Conservation (phyloP, 2,329 filamentous ascomycete species). For the Geoglossum cookeanum region DNA sequence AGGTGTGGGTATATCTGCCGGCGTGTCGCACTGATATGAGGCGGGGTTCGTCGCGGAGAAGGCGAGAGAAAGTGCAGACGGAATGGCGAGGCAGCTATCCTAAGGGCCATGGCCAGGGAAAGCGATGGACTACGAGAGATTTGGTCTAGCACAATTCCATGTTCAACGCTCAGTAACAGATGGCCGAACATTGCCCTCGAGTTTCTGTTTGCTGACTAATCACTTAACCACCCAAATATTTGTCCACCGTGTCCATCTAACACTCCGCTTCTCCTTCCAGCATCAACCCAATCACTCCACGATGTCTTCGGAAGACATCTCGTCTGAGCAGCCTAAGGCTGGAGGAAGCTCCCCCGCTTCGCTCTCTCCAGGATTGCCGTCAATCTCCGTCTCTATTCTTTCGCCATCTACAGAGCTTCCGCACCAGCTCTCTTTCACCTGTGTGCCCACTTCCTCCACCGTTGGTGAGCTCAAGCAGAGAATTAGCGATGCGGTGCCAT, state of each 20-base stretch:
- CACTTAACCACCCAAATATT: neutral
- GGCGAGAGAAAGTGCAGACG: neutral
- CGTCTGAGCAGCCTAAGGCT: neutral
- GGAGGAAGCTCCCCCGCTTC: neutral
- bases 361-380: neutral
- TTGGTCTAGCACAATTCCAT: neutral
- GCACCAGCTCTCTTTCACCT: constrained; percentile 19
- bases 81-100: neutral
- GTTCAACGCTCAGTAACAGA: too few relatives aligned
- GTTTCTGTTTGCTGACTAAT: neutral
- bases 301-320: neutral
- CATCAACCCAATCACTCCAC: neutral
- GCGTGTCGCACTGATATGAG: neutral
- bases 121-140: neutral
- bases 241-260: neutral
- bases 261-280: neutral
- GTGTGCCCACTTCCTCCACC: constrained; percentile 23
- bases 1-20: neutral
- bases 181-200: neutral
- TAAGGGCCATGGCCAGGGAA: neutral
- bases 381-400: constrained; percentile 20
- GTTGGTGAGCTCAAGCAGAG: constrained; percentile 35
- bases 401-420: constrained; percentile 22
- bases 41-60: neutral
- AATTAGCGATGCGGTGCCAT: constrained; percentile 32